These are phyloP conservation scores for Pythium coloratum DNA, from an alignment of 352 stramenopile species.

Conservation along the genomic window DNA sequence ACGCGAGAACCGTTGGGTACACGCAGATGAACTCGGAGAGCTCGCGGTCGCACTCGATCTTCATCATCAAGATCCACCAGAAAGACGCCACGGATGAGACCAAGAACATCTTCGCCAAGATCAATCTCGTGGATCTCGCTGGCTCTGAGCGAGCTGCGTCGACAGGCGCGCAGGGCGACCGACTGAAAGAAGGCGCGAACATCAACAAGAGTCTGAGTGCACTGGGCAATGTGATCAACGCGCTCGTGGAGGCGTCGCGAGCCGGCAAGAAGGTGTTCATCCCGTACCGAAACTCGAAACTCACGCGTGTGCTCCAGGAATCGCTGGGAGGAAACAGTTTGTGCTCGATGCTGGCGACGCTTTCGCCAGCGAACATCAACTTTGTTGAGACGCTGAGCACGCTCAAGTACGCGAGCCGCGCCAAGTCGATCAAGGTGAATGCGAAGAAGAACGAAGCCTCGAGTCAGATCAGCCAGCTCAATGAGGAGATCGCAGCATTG, in stretches of 20 bases:
- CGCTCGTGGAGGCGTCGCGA: conserved; percentile 81
- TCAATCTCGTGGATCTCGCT: conserved; percentile 95
- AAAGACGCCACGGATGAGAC: conserved; percentile 84
- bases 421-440: conserved; percentile 94
- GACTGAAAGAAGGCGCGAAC: conserved; percentile 92
- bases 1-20: conserved; percentile 70
- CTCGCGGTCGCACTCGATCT: conserved; percentile 94
- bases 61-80: conserved; percentile 95
- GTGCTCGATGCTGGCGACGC: conserved; percentile 95
- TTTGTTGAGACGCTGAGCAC: conserved; percentile 95
- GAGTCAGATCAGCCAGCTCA: conserved; percentile 88
- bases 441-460: conserved; percentile 93
- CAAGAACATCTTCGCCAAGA: conserved; percentile 91
- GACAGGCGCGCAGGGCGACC: conserved; percentile 88
- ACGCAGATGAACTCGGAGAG: conserved; percentile 95
- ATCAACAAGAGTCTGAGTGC: conserved; percentile 95
- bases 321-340: conserved; percentile 92
- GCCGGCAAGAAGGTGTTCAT: conserved; percentile 90
- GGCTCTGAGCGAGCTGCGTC: conserved; percentile 90
- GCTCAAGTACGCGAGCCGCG: conserved; percentile 93
- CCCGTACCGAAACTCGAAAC: conserved; percentile 93
- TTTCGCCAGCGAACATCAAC: conserved; percentile 95
- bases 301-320: conserved; percentile 93
- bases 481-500: conserved; percentile 86
- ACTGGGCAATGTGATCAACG: conserved; percentile 93